Percentiles rank a stretch among this genome's conserved stretches.
Evolutionary conservation across 495 filamentous ascomycete species (phyloP).

Genomic region (Penicillium simplicissimum): DNA sequence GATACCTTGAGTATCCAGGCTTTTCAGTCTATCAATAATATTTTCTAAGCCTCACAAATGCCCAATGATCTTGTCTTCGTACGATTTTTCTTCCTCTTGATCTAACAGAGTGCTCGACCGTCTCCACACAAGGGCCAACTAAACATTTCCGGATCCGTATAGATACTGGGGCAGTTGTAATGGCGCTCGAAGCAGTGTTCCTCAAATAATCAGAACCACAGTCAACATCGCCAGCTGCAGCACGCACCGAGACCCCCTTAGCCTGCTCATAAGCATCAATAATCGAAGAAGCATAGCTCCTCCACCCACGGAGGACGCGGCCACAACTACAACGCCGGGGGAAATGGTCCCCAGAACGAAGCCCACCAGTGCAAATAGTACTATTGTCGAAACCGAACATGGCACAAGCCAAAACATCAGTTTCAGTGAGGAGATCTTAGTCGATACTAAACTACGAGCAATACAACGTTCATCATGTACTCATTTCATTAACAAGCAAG

Average conservation of each 20-base stretch:
- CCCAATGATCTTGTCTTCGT: too few relatives aligned
- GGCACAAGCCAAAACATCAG: conserved; percentile 66
- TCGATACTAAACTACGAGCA: background rate
- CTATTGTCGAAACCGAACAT: conserved; percentile 67
- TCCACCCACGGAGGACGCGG: conserved; percentile 73
- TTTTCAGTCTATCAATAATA: background rate
- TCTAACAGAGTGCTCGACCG: background rate
- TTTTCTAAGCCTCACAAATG: background rate
- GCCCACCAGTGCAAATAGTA: conserved; percentile 63
- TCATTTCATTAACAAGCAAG: background rate
- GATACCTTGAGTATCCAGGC: background rate
- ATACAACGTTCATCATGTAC: background rate
- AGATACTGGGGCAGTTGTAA: conserved; percentile 9
- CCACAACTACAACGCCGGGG: conserved; percentile 67
- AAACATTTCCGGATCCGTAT: background rate
- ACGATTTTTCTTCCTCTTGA: background rate
- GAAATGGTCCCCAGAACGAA: conserved; percentile 67
- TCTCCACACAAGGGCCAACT: background rate
- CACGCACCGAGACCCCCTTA: conserved; percentile 68
- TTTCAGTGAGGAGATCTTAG: conserved; percentile 34
- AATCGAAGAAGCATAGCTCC: conserved; percentile 70
- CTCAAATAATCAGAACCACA: conserved; percentile 23
- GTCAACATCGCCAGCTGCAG: conserved; percentile 57
- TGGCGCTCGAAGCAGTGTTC: conserved; percentile 14
- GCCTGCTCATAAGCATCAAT: conserved; percentile 72